A percentile compares a stretch with the other conserved stretches of the same genome.
These are phyloP conservation scores for Kluyveromyces dobzhanskii DNA, from an alignment of 805 yeast species.

Conservation along the genomic window DNA sequence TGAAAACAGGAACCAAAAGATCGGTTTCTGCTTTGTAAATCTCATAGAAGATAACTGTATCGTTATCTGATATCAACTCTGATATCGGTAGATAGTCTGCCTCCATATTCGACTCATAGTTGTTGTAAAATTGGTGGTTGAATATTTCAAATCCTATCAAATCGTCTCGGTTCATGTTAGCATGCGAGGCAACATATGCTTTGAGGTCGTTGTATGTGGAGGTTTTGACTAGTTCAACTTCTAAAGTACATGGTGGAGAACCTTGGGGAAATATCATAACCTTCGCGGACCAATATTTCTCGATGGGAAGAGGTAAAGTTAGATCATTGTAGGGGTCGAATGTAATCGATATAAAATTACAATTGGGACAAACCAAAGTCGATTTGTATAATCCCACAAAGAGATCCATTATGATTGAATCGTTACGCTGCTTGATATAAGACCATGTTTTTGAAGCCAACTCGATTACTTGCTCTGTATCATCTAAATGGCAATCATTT, in stretches of 20 bases:
- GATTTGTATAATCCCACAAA: conserved; percentile 90
- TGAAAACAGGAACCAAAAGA: conserved; percentile 54
- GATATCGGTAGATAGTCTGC: conserved; percentile 51
- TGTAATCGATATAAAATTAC: conserved; percentile 71
- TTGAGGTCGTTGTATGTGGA: conserved; percentile 59
- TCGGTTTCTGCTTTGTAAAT: conserved; percentile 35
- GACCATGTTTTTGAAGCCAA: conserved; percentile 77
- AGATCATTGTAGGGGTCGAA: conserved; percentile 91
- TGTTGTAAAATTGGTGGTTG: conserved; percentile 57
- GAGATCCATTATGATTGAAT: conserved; percentile 74
- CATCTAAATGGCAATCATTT: conserved; percentile 49
- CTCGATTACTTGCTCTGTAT: conserved; percentile 42
- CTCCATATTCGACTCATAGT: conserved; percentile 53
- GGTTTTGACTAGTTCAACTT: conserved; percentile 63
- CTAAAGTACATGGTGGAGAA: conserved; percentile 43
- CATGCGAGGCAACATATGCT: conserved; percentile 46
- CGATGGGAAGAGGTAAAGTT: conserved; percentile 80
- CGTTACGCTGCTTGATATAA: conserved; percentile 70
- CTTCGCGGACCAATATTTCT: conserved; percentile 60
- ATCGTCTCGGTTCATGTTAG: conserved; percentile 27
- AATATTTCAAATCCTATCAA: conserved; percentile 55
- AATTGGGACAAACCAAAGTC: conserved; percentile 79
- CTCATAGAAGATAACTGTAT: conserved; percentile 61
- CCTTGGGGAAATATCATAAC: conserved; percentile 55
- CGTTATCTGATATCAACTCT: conserved; percentile 56